Percentiles rank a stretch among this genome's conserved stretches.
These are phyloP conservation scores for Kwoniella newhampshirensis DNA, from an alignment of 768 basidiomycete species.

Conservation along the genomic window DNA sequence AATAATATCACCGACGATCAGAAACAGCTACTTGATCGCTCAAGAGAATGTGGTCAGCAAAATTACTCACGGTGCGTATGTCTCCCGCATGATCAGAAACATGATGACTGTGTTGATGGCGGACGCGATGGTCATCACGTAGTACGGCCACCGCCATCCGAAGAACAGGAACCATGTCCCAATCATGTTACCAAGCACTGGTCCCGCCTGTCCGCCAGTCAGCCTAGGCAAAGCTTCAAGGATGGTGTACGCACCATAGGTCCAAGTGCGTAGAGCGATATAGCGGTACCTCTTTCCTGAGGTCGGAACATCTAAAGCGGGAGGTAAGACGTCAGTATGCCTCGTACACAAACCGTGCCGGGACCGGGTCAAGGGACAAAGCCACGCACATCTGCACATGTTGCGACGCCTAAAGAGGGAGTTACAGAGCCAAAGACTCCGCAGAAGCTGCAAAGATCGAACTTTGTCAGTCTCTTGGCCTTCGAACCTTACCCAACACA, in stretches of 20 bases:
- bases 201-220: slow-evolving; percentile 31
- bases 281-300: slow-evolving; percentile 37
- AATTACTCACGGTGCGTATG: slow-evolving; percentile 44
- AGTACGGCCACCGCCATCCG: slow-evolving; percentile 47
- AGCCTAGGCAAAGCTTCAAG: not conserved
- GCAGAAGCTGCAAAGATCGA: slow-evolving; percentile 22
- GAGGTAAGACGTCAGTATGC: too few relatives aligned
- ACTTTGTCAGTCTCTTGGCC: not conserved
- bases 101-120: slow-evolving; percentile 31
- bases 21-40: not conserved
- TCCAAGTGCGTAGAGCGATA: slow-evolving; percentile 44
- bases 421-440: slow-evolving; percentile 43
- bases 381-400: slow-evolving; percentile 43
- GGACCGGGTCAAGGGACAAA: too few relatives aligned
- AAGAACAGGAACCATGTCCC: slow-evolving; percentile 44
- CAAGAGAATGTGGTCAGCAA: not conserved
- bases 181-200: slow-evolving; percentile 41
- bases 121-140: slow-evolving; percentile 35
- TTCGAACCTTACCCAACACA: not conserved
- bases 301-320: slow-evolving; percentile 40
- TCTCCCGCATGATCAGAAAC: slow-evolving; percentile 35
- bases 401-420: slow-evolving; percentile 46
- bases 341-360: too few relatives aligned
- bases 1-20: not conserved
- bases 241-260: slow-evolving; percentile 30